Base-by-base conservation (phyloP, 306 rosid species). In the Sophora flavescens region DNA sequence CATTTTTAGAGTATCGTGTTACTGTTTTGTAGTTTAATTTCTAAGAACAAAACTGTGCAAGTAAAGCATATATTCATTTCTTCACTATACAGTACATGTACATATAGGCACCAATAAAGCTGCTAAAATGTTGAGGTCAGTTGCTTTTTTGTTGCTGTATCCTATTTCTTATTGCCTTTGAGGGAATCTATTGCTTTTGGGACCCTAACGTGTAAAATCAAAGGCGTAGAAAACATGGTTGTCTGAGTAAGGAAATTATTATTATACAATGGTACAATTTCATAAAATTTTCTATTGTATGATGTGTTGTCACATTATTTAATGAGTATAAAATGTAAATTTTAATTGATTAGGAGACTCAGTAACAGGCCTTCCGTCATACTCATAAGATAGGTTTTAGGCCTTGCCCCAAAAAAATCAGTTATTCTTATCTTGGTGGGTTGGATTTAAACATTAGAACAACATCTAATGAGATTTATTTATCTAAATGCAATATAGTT, bases 1-100 rank as follows among this genome's bases (percentile, higher is more conserved):
- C 38, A 47, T 45, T 38, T 59, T 52, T 3, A 6, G 15, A 69
- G 73, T 59, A 67, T 60, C 28, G 14, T 3, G 14, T 32, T 63
- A 44, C 26, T 59, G 39, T 50, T 42, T 59, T 52, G 59, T 47
- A 42, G 72, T 80, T 70, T n/a, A n/a, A n/a, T n/a, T 30, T 22
- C 53, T 6, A 15, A 42, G 45, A 75, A 68, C 73, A 39, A 36
- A 8, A 16, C 32, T 61, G 50, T 70, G 78, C 41, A 63, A 83
- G 86, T 57, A 80, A 88, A 77, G 95, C 83, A 87, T 36, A 88
- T 74, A 88, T 89, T 89, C 93, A 56, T 89, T 88, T 68, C 97
- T 89, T 89, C 59, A 4, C 50, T 16, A n/a, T 6, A 52, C 44
- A 39, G 45, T 28, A 41, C 53, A 50, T 71, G 41, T 42, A n/a